Evolutionary conservation across 768 basidiomycete genomes (phyloP).

Genomic region (Pleurotus pulmonarius): DNA sequence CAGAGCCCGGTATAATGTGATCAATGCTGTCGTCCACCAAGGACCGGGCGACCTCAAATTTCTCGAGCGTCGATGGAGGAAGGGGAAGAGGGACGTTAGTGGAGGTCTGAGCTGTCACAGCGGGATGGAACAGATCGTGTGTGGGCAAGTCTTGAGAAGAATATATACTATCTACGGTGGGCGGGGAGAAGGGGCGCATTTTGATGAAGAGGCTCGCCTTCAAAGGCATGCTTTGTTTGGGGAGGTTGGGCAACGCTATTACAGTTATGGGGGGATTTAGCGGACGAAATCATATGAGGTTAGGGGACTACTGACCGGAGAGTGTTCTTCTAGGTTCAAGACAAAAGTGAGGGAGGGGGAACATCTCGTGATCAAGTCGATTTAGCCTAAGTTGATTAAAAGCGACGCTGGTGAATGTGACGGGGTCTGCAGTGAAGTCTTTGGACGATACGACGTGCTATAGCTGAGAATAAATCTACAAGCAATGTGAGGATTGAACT

Average conservation of each 20-base stretch:
- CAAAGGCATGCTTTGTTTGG: constrained; percentile 41
- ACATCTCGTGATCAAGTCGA: constrained; percentile 68
- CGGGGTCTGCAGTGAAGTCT: constrained; percentile 54
- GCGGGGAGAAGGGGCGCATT: constrained; percentile 45
- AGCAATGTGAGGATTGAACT: not conserved
- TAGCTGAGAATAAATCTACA: not conserved
- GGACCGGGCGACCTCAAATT: constrained; percentile 35
- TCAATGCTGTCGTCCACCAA: constrained; percentile 3
- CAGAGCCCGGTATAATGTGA: not conserved
- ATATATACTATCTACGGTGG: constrained; percentile 25
- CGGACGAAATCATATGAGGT: not conserved
- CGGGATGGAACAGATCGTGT: constrained; percentile 38
- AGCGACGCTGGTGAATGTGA: constrained; percentile 73
- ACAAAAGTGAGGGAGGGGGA: constrained; percentile 60
- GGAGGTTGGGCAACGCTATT: constrained; percentile 41
- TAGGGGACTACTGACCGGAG: constrained; percentile 22
- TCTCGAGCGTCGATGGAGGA: constrained; percentile 27
- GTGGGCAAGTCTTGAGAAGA: constrained; percentile 16
- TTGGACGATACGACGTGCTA: constrained; percentile 78
- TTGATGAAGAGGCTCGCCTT: constrained; percentile 33
- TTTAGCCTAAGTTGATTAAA: constrained; percentile 70
- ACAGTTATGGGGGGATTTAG: not conserved
- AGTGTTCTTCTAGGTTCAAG: constrained; percentile 37
- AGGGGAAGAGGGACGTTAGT: constrained; percentile 23
- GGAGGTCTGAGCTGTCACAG: constrained; percentile 20